These are phyloP conservation scores for Agaricus subrufescens DNA, from an alignment of 768 basidiomycete species.

Conservation along the genomic window DNA sequence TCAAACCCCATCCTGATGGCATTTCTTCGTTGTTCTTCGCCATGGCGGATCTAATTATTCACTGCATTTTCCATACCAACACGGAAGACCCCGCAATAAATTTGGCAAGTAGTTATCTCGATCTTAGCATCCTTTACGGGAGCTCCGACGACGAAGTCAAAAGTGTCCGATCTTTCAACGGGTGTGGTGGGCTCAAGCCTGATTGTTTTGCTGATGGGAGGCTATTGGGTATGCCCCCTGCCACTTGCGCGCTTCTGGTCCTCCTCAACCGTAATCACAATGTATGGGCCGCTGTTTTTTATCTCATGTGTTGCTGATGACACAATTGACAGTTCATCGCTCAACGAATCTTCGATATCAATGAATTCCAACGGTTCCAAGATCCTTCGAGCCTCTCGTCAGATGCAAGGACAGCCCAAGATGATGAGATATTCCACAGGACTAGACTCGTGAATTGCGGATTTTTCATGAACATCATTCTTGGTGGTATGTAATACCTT, in stretches of 20 bases:
- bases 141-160: conserved; percentile 41
- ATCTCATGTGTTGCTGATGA: conserved; percentile 8
- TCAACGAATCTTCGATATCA: conserved; percentile 59
- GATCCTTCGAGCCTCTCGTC: conserved; percentile 18
- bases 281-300: conserved; percentile 29
- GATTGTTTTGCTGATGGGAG: conserved; percentile 70
- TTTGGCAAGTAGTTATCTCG: conserved; percentile 67
- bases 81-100: conserved; percentile 49
- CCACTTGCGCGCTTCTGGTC: conserved; percentile 62
- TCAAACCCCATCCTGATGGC: conserved; percentile 57
- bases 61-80: conserved; percentile 64
- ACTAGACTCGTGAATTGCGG: conserved; percentile 71
- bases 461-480: conserved; percentile 65
- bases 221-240: conserved; percentile 68
- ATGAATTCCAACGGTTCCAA: conserved; percentile 52
- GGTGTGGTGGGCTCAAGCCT: conserved; percentile 59
- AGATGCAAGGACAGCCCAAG: conserved; percentile 38
- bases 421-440: conserved; percentile 75
- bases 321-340: conserved; percentile 54
- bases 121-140: conserved; percentile 73
- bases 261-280: conserved; percentile 74
- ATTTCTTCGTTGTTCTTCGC: conserved; percentile 74
- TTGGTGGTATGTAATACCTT: conserved; percentile 35
- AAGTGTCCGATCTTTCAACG: conserved; percentile 55
- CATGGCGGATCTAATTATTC: conserved; percentile 74